Evolutionary conservation across 371 early-diverging fungal genomes (phyloP), one percentile per base, ranked within the genome.

Genomic region (Entomophthora muscae): DNA sequence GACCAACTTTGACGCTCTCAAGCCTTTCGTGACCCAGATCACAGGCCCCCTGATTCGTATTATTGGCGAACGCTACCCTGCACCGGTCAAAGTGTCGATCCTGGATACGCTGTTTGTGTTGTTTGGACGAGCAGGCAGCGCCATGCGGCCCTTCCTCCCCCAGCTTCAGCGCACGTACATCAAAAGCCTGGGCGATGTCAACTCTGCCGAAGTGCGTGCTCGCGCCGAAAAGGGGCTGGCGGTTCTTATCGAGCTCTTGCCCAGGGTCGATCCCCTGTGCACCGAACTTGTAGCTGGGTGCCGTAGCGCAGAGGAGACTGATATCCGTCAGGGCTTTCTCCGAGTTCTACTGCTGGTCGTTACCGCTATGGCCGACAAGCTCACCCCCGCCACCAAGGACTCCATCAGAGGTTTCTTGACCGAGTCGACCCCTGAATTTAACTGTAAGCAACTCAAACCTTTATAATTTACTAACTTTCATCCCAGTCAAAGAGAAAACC

Each of bases 31-130:
- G 53, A 94, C 93, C 1, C 90, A 88, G 67, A 91, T 97, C 57
- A 90, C 96, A 2, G 98, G 98, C 64, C 95, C 97, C 27, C 79
- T 97, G 57, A 98, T 98, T 76, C 91, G 98, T 75, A 88, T 95
- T 61, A 83, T 95, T 64, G 95, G 96, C 63, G 98, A 98, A 72
- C 88, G 95, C 53, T 86, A 91, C 75, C 82, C 90, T 61, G 76
- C 90, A 26, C 78, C 83, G 64, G 95, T 97, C 58, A 94, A 95
- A 78, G 83, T 87, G 0, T 88, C 91, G 21, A 94, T 96, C 62
- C 72, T 96, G 59, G 78, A 84, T 51, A 90, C 94, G 1, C 71
- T 97, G 28, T 78, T 83, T 53, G 66, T 79, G 63, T 73, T 95
- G 31, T 76, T 98, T 58, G 70, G 69, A 52, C 91, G 89, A 72